Evolutionary conservation across 2,329 filamentous ascomycete species (phyloP).

Genomic region (Diplodia mutila): DNA sequence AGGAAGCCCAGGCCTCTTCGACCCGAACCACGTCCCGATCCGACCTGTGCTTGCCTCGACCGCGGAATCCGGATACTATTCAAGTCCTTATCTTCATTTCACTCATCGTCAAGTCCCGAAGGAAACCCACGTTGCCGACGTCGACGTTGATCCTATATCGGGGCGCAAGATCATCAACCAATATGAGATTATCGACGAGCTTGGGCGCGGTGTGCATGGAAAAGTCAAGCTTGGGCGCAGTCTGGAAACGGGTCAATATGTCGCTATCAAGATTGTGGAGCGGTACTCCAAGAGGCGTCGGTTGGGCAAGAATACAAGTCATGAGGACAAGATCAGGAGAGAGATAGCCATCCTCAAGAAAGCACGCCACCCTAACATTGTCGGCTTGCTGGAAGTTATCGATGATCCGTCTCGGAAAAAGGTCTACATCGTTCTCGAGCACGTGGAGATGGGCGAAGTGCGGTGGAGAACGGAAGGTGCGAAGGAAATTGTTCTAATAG

Average conservation of each 20-base stretch:
- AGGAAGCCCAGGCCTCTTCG: constrained; percentile 54
- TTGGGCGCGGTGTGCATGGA: constrained; percentile 92
- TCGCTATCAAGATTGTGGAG: constrained; percentile 98
- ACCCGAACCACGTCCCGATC: constrained; percentile 35
- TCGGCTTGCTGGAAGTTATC: constrained; percentile 93
- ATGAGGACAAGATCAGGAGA: constrained; percentile 83
- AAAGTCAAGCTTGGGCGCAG: constrained; percentile 96
- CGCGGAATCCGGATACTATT: constrained; percentile 48
- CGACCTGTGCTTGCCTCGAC: constrained; percentile 36
- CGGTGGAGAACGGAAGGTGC: constrained; percentile 90
- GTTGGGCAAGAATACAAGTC: constrained; percentile 73
- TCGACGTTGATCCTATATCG: constrained; percentile 85
- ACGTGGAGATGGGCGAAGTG: constrained; percentile 91
- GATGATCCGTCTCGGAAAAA: constrained; percentile 96
- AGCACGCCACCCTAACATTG: constrained; percentile 95
- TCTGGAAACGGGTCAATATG: constrained; percentile 72
- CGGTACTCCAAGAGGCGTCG: constrained; percentile 91
- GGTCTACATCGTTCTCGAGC: constrained; percentile 97
- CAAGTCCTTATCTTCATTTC: constrained; percentile 55
- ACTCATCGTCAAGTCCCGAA: constrained; percentile 55
- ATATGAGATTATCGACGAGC: constrained; percentile 95
- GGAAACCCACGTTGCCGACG: constrained; percentile 82
- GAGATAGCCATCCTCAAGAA: constrained; percentile 99
- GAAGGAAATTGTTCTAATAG: constrained; percentile 79
- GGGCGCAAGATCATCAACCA: constrained; percentile 97